These are phyloP conservation scores for Clonostachys byssicola DNA, from an alignment of 2,329 filamentous ascomycete genomes.

Conservation along the genomic window DNA sequence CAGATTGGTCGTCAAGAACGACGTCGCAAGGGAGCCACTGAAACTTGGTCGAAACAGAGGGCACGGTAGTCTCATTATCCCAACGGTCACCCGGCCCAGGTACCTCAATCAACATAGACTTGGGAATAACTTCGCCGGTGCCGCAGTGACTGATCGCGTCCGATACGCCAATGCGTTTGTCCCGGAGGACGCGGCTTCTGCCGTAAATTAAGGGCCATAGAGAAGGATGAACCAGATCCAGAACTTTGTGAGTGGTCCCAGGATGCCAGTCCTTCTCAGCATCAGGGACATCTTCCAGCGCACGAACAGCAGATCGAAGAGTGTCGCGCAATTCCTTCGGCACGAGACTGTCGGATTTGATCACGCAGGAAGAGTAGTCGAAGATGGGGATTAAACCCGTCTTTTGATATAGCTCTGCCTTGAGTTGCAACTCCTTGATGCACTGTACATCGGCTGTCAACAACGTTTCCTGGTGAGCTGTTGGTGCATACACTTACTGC, in stretches of 20 bases:
- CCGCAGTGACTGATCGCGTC: conserved; percentile 26
- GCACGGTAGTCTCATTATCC: not conserved
- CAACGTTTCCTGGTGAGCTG: not conserved
- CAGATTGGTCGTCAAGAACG: conserved; percentile 24
- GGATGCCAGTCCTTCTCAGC: conserved; percentile 57
- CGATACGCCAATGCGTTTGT: conserved; percentile 25
- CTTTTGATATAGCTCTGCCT: conserved; percentile 22
- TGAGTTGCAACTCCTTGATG: conserved; percentile 23
- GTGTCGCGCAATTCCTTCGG: conserved; percentile 11
- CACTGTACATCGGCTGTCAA: conserved; percentile 6
- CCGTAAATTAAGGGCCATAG: conserved; percentile 58
- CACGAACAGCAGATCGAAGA: conserved; percentile 35
- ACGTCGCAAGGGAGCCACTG: conserved; percentile 49
- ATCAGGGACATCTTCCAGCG: conserved; percentile 46
- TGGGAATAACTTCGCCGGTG: conserved; percentile 19
- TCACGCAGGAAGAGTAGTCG: conserved; percentile 20
- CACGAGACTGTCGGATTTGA: conserved; percentile 28
- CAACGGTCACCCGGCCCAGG: not conserved
- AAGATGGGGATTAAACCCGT: conserved; percentile 24
- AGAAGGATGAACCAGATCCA: conserved; percentile 61
- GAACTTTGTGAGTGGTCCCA: conserved; percentile 47
- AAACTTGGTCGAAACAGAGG: conserved; percentile 16
- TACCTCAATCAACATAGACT: not conserved
- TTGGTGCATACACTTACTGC: conserved; percentile 12
- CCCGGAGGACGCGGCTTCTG: conserved; percentile 24